Evolutionary conservation across 2,329 filamentous ascomycete genomes (phyloP), one percentile per base, ranked within the genome.

Genomic region (Ophiosphaerella korrae): DNA sequence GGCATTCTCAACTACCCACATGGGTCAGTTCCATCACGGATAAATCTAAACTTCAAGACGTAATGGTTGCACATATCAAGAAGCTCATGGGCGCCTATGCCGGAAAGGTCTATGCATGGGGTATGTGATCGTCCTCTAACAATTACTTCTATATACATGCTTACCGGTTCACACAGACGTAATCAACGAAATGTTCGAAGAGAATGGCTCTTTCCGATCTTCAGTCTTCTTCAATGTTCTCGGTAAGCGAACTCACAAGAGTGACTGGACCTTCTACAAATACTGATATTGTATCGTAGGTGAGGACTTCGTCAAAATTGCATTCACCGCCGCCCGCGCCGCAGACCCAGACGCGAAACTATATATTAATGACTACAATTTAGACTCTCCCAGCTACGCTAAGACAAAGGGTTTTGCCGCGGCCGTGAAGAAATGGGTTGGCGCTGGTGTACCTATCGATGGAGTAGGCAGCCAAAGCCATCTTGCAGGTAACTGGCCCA

Each of bases 331-430:
- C 9, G 88, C 88, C 16, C 81, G 83, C 44, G 78, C 78, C 7
- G 87, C 85, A 12, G 88, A 90, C 68, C 86, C 88, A 2, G 63
- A 73, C 48, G 86, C 85, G 2, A 87, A 87, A 74, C 78, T 91
- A 34, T 92, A 89, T 77, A 88, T 90, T 75, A 92, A 91, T 73
- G 88, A 91, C 66, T 80, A 78, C 68, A 80, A 79, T 75, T 80
- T 88, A 45, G 87, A 88, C 74, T 77, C 72, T 37, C 79, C 85
- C 14, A 79, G 62, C 58, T 80, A 81, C 62, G 76, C 80, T 56
- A 90, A 91, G 77, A 78, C 78, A 3, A 75, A 71, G 13, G 78
- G 74, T 40, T 83, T 88, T 77, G 77, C 82, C 4, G 69, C 66
- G 32, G 76, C 85, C 63, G 87, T 90, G 58, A 82, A 82, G 64